phyloP scores from a whole-genome alignment of 2,329 filamentous ascomycete genomes.

The Aspergillus clavatus region DNA sequence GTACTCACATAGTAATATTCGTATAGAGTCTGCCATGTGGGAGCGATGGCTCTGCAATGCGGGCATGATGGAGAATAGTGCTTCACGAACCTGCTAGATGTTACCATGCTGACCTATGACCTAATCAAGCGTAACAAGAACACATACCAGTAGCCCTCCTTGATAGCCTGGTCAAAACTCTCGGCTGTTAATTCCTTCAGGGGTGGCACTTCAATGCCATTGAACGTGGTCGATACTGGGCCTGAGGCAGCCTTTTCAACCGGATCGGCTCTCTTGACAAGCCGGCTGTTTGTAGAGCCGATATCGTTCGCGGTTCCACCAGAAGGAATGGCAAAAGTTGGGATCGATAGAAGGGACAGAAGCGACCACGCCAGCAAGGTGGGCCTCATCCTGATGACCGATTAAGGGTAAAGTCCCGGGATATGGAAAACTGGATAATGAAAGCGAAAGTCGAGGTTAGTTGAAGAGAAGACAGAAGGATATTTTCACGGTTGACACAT shows the following conservation, averaged over 20 bases:
- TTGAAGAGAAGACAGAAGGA: slow-evolving; percentile 16
- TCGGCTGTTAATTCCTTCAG: slow-evolving; percentile 46
- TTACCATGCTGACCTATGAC: slow-evolving; percentile 13
- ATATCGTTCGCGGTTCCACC: slow-evolving; percentile 11
- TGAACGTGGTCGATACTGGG: slow-evolving; percentile 43
- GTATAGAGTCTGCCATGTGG: slow-evolving; percentile 85
- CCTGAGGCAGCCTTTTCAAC: slow-evolving; percentile 14
- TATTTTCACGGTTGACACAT: slow-evolving; percentile 31
- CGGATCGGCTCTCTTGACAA: slow-evolving; percentile 26
- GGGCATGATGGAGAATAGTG: slow-evolving; percentile 52
- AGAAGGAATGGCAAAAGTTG: slow-evolving; percentile 29
- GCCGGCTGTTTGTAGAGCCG: slow-evolving; percentile 14
- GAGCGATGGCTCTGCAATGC: slow-evolving; percentile 75
- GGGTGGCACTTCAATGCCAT: slow-evolving; percentile 49
- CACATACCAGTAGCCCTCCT: slow-evolving; percentile 49
- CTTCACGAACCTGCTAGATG: slow-evolving; percentile 45
- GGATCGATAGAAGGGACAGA: slow-evolving; percentile 33
- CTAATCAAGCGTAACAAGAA: not conserved
- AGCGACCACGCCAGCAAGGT: slow-evolving; percentile 36
- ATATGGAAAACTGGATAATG: slow-evolving; percentile 11
- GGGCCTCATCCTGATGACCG: slow-evolving; percentile 31
- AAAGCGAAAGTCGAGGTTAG: slow-evolving; percentile 17
- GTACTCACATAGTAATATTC: slow-evolving; percentile 71
- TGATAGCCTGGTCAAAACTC: slow-evolving; percentile 45
- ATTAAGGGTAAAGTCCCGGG: slow-evolving; percentile 16